Base-by-base conservation (phyloP, 176 grass and related monocot genomes). In the Triticum monococcum region DNA sequence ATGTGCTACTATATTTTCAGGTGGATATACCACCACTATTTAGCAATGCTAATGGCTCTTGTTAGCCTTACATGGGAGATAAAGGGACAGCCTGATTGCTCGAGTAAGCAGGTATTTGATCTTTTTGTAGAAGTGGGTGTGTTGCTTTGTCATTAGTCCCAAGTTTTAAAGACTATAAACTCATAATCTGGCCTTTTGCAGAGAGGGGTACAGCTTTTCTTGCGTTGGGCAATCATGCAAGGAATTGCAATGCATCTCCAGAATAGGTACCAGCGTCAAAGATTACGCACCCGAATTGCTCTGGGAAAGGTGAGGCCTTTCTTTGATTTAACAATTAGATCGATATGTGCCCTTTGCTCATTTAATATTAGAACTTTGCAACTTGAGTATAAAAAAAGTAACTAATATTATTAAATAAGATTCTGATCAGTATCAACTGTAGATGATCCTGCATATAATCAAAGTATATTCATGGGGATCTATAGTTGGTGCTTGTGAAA, bases 11-110 rank as follows among this genome's bases (percentile, higher is more conserved):
- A 62, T 87, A 18, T 86, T 83, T 83, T 84, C 46, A 97, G 97
- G 97, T 98, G 97, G 97, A 98, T 98, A 91, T 98, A 91, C 56
- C 97, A 98, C 85, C 97, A 98, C 78, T 98, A 98, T 72, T 93
- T 93, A 84, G 97, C 97, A 56, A 98, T 98, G 92, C 25, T 92
- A 75, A 98, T 98, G 94, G 94, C 97, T 67, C 92, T 98, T 88
- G 86, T 98, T 67, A 98, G 97, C 77, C 92, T 98, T 83, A 98
- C 97, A 64, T 98, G 97, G 97, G 97, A 96, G 77, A 90, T 98
- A 88, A 96, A 96, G 78, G 90, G 94, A 69, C 88, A 98, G 35
- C 90, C 97, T 80, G 94, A 98, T 88, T 98, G 97, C 88, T 91
- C 86, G 36, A 94, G 37, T 60, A 98, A 98, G 81, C 96, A 98